A percentile compares a stretch with the other conserved stretches of the same genome.
phyloP scores from a whole-genome alignment of 2,329 filamentous ascomycete species.

The Gliomastix tumulicola region DNA sequence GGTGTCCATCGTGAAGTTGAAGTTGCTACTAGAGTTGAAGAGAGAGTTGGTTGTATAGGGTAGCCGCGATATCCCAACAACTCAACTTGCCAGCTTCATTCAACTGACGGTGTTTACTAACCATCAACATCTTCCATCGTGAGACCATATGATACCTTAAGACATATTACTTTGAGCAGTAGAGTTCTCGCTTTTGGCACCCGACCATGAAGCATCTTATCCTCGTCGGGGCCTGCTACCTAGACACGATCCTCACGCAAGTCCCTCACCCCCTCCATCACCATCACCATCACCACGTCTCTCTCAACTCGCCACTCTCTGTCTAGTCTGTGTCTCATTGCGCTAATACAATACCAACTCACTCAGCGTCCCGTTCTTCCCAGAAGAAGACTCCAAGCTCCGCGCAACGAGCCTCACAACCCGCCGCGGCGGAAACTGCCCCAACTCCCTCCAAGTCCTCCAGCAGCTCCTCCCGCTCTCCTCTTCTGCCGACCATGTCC shows the following conservation, averaged over 20 bases:
- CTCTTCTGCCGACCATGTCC: too few species aligned
- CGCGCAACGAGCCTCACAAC: conserved; percentile 52
- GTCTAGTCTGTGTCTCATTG: not conserved
- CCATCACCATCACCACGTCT: too few species aligned
- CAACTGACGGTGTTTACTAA: too few species aligned
- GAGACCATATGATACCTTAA: too few species aligned
- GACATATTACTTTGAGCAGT: too few species aligned
- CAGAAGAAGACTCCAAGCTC: conserved; percentile 65
- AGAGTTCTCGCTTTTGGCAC: too few species aligned
- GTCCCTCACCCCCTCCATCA: conserved; percentile 12
- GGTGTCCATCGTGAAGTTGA: too few species aligned
- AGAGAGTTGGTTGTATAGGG: too few species aligned
- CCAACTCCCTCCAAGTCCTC: conserved; percentile 65
- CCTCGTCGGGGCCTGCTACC: conserved; percentile 60
- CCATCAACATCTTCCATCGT: too few species aligned
- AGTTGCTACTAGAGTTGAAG: too few species aligned
- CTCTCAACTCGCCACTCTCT: not conserved
- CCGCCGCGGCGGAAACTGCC: conserved; percentile 66
- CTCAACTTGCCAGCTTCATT: too few species aligned
- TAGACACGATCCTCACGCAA: conserved; percentile 64
- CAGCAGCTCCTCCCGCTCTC: conserved; percentile 52
- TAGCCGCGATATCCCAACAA: too few species aligned
- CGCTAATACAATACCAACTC: conserved; percentile 8
- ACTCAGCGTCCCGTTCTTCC: conserved; percentile 56
- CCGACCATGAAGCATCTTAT: conserved; percentile 53